Evolutionary conservation across 164 flowering plant species (phyloP).

Genomic region (Piper betle): DNA sequence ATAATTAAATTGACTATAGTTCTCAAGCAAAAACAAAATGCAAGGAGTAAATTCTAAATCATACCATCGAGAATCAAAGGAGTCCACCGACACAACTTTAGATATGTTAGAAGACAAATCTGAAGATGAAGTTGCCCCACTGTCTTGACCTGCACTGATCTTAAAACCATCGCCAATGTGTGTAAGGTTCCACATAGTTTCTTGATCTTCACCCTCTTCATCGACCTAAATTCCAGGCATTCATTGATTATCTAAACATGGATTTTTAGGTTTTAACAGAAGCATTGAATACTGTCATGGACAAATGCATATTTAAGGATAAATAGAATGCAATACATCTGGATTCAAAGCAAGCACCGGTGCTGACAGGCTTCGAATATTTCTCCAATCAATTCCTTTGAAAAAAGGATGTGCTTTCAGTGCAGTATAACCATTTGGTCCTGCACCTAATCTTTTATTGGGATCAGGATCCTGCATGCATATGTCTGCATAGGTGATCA

Average conservation of each 20-base stretch:
- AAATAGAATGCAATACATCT: constrained; percentile 21
- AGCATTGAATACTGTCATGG: too few species aligned
- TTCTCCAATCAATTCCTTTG: constrained; percentile 69
- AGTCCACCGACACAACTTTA: constrained; percentile 93
- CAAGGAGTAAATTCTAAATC: background rate
- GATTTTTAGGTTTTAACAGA: too few species aligned
- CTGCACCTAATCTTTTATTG: constrained; percentile 81
- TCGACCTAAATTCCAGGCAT: constrained; percentile 14
- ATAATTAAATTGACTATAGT: background rate
- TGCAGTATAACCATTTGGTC: constrained; percentile 74
- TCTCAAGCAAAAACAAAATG: background rate
- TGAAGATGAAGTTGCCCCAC: constrained; percentile 48
- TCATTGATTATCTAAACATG: constrained; percentile 4
- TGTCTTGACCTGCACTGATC: constrained; percentile 17
- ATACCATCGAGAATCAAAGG: constrained; percentile 97
- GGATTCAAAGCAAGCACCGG: constrained; percentile 60
- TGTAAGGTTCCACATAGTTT: constrained; percentile 61
- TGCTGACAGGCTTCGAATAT: constrained; percentile 42
- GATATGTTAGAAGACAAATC: constrained; percentile 47
- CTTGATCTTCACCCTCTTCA: constrained; percentile 39
- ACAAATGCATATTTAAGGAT: background rate
- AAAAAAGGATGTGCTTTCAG: constrained; percentile 89
- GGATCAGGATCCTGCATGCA: constrained; percentile 66
- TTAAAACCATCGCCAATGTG: constrained; percentile 62
- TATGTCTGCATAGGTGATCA: too few species aligned